phyloP scores from a whole-genome alignment of 2,329 filamentous ascomycete genomes.

The Pyricularia grisea region DNA sequence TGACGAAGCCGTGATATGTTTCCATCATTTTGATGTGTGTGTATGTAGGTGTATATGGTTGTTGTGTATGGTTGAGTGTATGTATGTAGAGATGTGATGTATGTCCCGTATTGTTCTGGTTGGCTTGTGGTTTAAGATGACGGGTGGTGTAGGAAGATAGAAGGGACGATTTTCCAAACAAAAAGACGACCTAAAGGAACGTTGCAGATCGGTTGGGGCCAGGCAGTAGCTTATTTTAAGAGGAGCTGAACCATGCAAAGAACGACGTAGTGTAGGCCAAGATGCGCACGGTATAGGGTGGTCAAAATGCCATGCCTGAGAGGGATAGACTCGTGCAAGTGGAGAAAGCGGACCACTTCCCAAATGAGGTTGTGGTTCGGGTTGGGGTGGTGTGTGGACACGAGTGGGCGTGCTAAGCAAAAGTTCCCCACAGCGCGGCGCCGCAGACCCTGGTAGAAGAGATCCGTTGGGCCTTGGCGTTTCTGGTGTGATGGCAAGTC shows the following conservation, averaged over 20 bases:
- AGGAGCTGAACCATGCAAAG: neutral
- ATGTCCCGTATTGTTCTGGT: neutral
- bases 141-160: neutral
- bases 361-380: constrained; percentile 1
- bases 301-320: neutral
- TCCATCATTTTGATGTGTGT: constrained; percentile 56
- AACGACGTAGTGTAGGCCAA: neutral
- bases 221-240: neutral
- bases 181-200: neutral
- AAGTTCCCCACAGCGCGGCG: constrained; percentile 1
- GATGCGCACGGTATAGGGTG: neutral
- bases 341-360: neutral
- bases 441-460: constrained; percentile 3
- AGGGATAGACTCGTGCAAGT: constrained; percentile 1
- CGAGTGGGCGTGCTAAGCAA: neutral
- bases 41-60: neutral
- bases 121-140: neutral
- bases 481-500: constrained; percentile 2
- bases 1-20: constrained; percentile 90
- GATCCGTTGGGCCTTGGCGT: constrained; percentile 1
- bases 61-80: neutral
- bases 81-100: neutral
- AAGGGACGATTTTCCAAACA: neutral
- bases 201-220: neutral
- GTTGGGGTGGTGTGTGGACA: neutral